phyloP scores from a whole-genome alignment of 495 filamentous ascomycete genomes.

The Hyaloscypha bicolor region DNA sequence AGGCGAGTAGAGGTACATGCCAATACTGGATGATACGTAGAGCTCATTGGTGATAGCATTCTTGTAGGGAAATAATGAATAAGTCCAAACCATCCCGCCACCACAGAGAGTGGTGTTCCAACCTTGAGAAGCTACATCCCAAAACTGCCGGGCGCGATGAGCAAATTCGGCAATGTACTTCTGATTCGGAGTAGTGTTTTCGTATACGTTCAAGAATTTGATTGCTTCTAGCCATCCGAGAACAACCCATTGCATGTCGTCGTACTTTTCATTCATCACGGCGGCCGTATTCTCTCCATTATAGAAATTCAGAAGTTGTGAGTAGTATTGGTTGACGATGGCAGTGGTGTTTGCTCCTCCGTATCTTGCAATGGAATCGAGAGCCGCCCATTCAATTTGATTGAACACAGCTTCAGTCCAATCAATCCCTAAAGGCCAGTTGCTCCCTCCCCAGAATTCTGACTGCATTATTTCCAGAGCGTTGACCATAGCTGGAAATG shows the following conservation, averaged over 20 bases:
- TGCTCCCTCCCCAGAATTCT: constrained; percentile 73
- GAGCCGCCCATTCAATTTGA: constrained; percentile 63
- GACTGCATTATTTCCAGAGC: constrained; percentile 75
- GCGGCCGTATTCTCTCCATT: constrained; percentile 79
- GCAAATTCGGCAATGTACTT: constrained; percentile 74
- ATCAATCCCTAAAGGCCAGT: constrained; percentile 84
- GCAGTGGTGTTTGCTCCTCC: constrained; percentile 57
- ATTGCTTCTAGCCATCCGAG: constrained; percentile 84
- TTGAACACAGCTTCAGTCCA: constrained; percentile 91
- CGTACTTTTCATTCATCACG: constrained; percentile 78
- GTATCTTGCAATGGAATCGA: constrained; percentile 60
- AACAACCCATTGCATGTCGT: constrained; percentile 96
- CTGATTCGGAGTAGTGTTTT: constrained; percentile 30
- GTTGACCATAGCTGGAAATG: constrained; percentile 45
- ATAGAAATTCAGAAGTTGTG: constrained; percentile 75
- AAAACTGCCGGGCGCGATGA: constrained; percentile 81
- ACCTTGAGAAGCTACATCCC: constrained; percentile 72
- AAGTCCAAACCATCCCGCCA: constrained; percentile 94
- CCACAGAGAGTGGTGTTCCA: constrained; percentile 82
- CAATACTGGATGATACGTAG: constrained; percentile 75
- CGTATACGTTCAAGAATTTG: constrained; percentile 69
- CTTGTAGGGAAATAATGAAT: constrained; percentile 79
- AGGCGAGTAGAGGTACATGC: constrained; percentile 88
- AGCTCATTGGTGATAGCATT: constrained; percentile 96
- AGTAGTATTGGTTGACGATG: constrained; percentile 74